Evolutionary conservation across 2,329 filamentous ascomycete genomes (phyloP).

Genomic region (Fusarium algeriense): DNA sequence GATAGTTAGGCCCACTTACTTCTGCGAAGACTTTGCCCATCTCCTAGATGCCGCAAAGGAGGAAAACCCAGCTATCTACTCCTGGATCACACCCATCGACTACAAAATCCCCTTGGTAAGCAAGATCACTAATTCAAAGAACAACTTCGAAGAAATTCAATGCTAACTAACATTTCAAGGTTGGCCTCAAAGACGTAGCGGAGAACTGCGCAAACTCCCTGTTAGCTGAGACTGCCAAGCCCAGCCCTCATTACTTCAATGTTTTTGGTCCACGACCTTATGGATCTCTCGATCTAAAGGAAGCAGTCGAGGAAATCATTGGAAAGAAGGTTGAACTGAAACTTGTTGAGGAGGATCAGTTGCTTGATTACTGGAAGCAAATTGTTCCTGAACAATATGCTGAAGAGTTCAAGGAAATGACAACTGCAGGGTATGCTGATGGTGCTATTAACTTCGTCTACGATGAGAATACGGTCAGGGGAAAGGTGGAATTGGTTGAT

Average conservation of each 20-base stretch:
- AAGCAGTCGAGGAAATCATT: constrained; percentile 45
- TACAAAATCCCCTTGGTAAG: constrained; percentile 51
- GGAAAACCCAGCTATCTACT: constrained; percentile 45
- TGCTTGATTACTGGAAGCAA: constrained; percentile 44
- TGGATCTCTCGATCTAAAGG: constrained; percentile 47
- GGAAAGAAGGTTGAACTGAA: constrained; percentile 45
- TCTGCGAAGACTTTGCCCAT: constrained; percentile 41
- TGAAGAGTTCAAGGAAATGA: constrained; percentile 49
- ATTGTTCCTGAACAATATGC: constrained; percentile 40
- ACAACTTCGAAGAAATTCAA: not conserved
- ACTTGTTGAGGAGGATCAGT: constrained; percentile 39
- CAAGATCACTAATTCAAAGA: rapidly evolving
- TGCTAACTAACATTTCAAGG: constrained; percentile 28
- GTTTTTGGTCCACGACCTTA: constrained; percentile 49
- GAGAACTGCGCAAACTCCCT: constrained; percentile 43
- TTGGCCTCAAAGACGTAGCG: constrained; percentile 49
- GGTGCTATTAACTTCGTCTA: constrained; percentile 46
- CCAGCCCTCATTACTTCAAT: constrained; percentile 38
- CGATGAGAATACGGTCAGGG: constrained; percentile 42
- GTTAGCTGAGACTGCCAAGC: constrained; percentile 20
- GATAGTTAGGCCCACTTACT: constrained; percentile 41
- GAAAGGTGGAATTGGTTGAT: constrained; percentile 46
- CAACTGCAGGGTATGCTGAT: constrained; percentile 37
- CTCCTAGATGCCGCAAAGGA: constrained; percentile 36
- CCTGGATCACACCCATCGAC: constrained; percentile 45